Evolutionary conservation across 176 grass and related monocot species (phyloP).

Genomic region (Phragmites australis): DNA sequence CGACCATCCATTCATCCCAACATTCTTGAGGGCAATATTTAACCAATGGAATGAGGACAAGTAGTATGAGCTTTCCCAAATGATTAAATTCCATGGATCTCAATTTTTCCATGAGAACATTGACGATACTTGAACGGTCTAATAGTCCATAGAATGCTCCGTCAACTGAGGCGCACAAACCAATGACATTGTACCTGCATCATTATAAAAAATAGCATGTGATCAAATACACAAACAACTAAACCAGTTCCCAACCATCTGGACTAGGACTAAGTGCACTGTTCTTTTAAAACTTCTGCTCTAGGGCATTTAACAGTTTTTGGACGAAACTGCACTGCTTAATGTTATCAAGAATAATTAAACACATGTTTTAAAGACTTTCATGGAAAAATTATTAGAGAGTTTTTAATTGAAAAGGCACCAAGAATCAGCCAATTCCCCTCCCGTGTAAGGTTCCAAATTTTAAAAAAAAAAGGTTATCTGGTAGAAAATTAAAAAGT

Average conservation of each 20-base stretch:
- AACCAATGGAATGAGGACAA: slow-evolving; percentile 55
- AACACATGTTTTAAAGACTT: background rate
- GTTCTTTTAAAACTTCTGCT: background rate
- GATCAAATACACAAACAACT: background rate
- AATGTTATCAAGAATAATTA: background rate
- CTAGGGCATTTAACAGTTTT: background rate
- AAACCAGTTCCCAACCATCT: background rate
- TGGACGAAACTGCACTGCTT: background rate
- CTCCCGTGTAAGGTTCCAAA: background rate
- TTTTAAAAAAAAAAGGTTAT: background rate
- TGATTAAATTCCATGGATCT: slow-evolving; percentile 60
- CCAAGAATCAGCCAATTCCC: background rate
- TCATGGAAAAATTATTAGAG: background rate
- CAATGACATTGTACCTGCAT: slow-evolving; percentile 61
- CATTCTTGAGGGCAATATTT: slow-evolving; percentile 51
- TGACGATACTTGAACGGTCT: slow-evolving; percentile 40
- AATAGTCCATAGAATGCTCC: slow-evolving; percentile 43
- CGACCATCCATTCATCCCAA: slow-evolving; percentile 50
- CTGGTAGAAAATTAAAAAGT: background rate
- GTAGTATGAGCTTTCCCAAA: slow-evolving; percentile 51
- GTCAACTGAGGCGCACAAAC: slow-evolving; percentile 49
- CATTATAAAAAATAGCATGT: slow-evolving; percentile 19
- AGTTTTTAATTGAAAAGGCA: background rate
- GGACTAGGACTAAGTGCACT: background rate
- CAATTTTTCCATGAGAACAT: slow-evolving; percentile 49